Evolutionary conservation across 192 early-diverging fungal genomes (phyloP), one percentile per base, ranked within the genome.

Genomic region (Entomortierella beljakovae): DNA sequence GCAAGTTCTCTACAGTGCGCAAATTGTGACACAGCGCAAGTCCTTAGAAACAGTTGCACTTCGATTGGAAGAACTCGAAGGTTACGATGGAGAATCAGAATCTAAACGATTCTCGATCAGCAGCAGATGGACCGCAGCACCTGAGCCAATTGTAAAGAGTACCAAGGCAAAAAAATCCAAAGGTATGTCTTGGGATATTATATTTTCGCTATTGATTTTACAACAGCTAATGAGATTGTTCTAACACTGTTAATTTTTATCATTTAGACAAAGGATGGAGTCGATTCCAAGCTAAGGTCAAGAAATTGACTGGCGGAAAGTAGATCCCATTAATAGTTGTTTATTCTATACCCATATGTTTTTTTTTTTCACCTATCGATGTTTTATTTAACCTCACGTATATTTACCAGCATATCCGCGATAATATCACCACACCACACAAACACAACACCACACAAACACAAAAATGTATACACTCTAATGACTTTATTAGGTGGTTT

Each of bases 261-360:
- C 22, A 18, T 16, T 33, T 68, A 64, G 66, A 69, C 32, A 79
- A 64, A 79, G 67, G 67, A 69, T 79, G 74, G 74, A 79, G 66
- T 54, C 50, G 55, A 10, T 79, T 79, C 52, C 74, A 79, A 49
- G 74, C 74, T 28, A 79, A 79, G 74, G 74, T 79, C 61, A 79
- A 79, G 50, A 79, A 79, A 22, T 50, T 79, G n/a, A 58, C 75
- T 40, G 37, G n/a, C 26, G 34, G 61, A 25, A 64, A 38, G 29
- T 51, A 62, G 31, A 16, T 6, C 5, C 22, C 26, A 28, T 38
- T 7, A 50, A 6, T 7, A 50, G 16, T 50, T 43, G 18, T 13
- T 43, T 13, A 43, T 43, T 43, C 18, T 43, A 9, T 18, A 13
- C 18, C 18, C 9, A 13, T 43, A 13, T 43, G 18, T 43, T 43